These are phyloP conservation scores for Penicillium sp. DNA, from an alignment of 2,329 filamentous ascomycete species.

Conservation along the genomic window DNA sequence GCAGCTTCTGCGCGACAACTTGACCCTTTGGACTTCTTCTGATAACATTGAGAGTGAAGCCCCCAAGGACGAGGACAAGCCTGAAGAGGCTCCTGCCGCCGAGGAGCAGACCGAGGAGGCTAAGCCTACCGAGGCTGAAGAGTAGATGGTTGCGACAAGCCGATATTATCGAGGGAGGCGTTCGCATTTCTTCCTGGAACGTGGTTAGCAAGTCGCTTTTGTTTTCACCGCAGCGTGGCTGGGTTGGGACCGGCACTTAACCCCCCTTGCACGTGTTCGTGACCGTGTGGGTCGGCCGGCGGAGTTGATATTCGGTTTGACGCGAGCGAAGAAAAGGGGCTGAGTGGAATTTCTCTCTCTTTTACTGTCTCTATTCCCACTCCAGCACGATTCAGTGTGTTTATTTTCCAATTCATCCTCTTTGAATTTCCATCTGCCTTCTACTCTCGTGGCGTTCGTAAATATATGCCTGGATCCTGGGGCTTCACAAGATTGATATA, in stretches of 20 bases:
- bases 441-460: neutral
- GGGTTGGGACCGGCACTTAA: constrained; percentile 37
- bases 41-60: constrained; percentile 73
- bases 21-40: constrained; percentile 96
- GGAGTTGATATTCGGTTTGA: constrained; percentile 45
- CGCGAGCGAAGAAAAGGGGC: constrained; percentile 40
- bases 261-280: constrained; percentile 33
- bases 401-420: constrained; percentile 30
- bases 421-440: constrained; percentile 8
- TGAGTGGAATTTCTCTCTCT: constrained; percentile 44
- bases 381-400: constrained; percentile 42
- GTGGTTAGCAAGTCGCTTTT: constrained; percentile 37
- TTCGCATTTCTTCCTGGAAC: constrained; percentile 35
- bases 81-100: constrained; percentile 50
- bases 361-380: constrained; percentile 43
- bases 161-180: constrained; percentile 31
- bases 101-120: constrained; percentile 45
- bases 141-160: constrained; percentile 17
- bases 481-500: no score
- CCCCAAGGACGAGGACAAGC: constrained; percentile 66
- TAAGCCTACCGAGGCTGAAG: constrained; percentile 35
- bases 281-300: constrained; percentile 40
- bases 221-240: constrained; percentile 34
- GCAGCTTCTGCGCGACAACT: constrained; percentile 97
- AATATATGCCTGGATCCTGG: neutral